A percentile compares a stretch with the other conserved stretches of the same genome.
Conservation (phyloP, 2,329 filamentous ascomycete species). For the Alternaria conjuncta region DNA sequence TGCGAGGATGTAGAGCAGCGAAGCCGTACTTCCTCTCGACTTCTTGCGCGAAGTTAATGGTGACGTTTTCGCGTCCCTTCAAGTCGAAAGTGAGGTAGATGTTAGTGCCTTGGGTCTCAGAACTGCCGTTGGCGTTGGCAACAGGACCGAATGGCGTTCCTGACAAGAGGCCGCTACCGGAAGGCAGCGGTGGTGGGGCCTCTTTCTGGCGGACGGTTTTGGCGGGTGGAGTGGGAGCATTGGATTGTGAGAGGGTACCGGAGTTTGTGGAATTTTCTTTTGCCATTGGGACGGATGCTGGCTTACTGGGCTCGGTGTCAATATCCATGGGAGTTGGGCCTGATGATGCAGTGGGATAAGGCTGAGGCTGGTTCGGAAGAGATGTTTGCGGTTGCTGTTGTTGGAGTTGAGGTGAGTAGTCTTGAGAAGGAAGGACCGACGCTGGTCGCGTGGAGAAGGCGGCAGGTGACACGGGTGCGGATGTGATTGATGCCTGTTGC, state of each 20-base stretch:
- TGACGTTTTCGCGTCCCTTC: conserved; percentile 82
- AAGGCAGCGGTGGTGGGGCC: conserved; percentile 62
- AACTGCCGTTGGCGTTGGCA: conserved; percentile 52
- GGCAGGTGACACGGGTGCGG: conserved; percentile 49
- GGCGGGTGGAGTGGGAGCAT: conserved; percentile 60
- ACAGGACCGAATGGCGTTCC: conserved; percentile 66
- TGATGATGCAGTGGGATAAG: conserved; percentile 18
- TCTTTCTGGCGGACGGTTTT: conserved; percentile 64
- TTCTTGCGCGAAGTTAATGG: conserved; percentile 92
- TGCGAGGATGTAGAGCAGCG: conserved; percentile 87
- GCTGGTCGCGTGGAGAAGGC: conserved; percentile 35
- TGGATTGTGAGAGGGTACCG: conserved; percentile 53
- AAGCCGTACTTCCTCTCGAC: conserved; percentile 95
- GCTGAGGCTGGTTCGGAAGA: conserved; percentile 8
- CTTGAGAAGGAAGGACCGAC: conserved; percentile 38
- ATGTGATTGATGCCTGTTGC: conserved; percentile 47
- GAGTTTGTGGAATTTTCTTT: conserved; percentile 42
- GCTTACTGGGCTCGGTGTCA: conserved; percentile 40
- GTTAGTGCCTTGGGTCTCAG: conserved; percentile 62
- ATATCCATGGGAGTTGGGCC: conserved; percentile 47
- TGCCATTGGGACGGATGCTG: conserved; percentile 39
- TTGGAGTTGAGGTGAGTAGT: conserved; percentile 27
- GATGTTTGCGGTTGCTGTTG: conserved; percentile 20
- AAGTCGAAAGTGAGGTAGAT: conserved; percentile 86
- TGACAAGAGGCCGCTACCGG: conserved; percentile 69